Conservation (phyloP, 306 rosid species). For the Cucumis sativus region Cucumber_9930_V3 NC_026656.2:23073501-23074000, state of each 20-base stretch:
- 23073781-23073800: neutral
- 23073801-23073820: neutral
- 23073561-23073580: slow-evolving; percentile 44
- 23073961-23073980: neutral
- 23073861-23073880: neutral
- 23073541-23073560: slow-evolving; percentile 48
- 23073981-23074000: neutral
- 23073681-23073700: neutral
- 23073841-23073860: neutral
- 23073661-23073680: neutral
- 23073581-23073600: slow-evolving; percentile 6
- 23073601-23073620: neutral
- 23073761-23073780: neutral
- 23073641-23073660: neutral
- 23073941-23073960: neutral
- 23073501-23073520: slow-evolving; percentile 83
- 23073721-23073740: neutral
- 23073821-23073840: neutral
- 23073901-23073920: neutral
- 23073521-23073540: slow-evolving; percentile 76
- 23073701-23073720: neutral
- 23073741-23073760: neutral
- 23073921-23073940: neutral
- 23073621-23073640: neutral
- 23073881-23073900: neutral